Evolutionary conservation across 2,329 filamentous ascomycete species (phyloP), one percentile per base, ranked within the genome.

Genomic region (Aspergillus fijiensis): DNA sequence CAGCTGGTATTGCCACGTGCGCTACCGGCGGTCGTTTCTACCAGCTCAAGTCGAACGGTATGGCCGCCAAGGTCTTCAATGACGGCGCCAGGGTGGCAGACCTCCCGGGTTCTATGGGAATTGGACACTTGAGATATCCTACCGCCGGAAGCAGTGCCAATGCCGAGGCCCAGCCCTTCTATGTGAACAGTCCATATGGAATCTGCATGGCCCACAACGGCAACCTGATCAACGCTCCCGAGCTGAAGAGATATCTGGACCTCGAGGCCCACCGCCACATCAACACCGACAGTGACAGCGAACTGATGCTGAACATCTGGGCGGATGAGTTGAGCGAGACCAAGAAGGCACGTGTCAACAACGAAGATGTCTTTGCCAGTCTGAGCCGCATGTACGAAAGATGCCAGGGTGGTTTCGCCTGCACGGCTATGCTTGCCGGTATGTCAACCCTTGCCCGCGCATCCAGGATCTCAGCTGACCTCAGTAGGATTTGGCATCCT

Each of bases 131-230:
- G 67, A 84, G 93, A 74, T 97, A 97, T 76, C 93, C 93, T 11
- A 97, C 93, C 7, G 90, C 90, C 12, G 93, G 93, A 59, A 95
- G 88, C 74, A 90, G 89, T 66, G 86, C 86, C 60, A 94, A 91
- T 70, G 88, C 91, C 7, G 92, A 96, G 77, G 91, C 91, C 11
- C 92, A 96, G 77, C 93, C 93, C 0, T 96, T 97, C 76, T 96
- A 95, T 73, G 91, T 95, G 69, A 96, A 96, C 80, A 85, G 84
- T 60, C 91, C 91, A 1, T 95, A 92, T 72, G 92, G 92, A 51
- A 89, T 96, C 68, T 90, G 85, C 70, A 85, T 95, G 73, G 85
- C 88, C 23, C 89, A 95, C 78, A 96, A 96, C 71, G 92, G 93
- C 61, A 96, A 96, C 77, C 82, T 96, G 51, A 90, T 96, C 80